Evolutionary conservation across 1,284 basidiomycete genomes (phyloP).

Genomic region (Puccinia coronata): DNA sequence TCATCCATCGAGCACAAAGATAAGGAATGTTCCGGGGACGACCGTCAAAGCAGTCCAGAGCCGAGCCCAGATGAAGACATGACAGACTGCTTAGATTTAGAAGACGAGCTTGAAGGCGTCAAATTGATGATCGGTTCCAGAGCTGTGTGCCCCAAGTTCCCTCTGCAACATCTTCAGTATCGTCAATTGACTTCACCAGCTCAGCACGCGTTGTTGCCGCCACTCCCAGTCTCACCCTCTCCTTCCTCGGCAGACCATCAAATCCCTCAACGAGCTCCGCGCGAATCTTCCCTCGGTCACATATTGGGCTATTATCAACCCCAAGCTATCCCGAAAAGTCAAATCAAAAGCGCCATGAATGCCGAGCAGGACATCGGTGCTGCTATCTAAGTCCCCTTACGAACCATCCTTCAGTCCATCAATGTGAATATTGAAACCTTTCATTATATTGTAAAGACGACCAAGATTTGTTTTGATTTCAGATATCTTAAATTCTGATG

Average conservation of each 20-base stretch:
- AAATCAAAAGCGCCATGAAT: too few relatives aligned
- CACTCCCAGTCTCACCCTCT: neutral
- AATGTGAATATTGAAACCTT: neutral
- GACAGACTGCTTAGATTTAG: neutral
- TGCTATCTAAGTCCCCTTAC: neutral
- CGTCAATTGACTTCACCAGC: neutral
- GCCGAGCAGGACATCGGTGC: neutral
- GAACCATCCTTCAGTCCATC: neutral
- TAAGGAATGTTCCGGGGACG: neutral
- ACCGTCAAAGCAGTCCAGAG: neutral
- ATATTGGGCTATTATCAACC: neutral
- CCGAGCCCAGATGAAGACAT: neutral
- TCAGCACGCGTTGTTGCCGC: neutral
- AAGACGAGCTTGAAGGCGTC: constrained; percentile 6
- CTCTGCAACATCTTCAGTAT: constrained; percentile 11
- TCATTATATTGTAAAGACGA: neutral
- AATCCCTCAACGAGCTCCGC: neutral
- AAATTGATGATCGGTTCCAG: constrained; percentile 16
- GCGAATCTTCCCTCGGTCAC: neutral
- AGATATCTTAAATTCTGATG: neutral
- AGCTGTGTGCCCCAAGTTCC: constrained; percentile 15
- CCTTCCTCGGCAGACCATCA: neutral
- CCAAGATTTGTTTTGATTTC: neutral
- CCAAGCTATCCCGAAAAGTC: neutral
- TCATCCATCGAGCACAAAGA: neutral